Evolutionary conservation across 352 stramenopile species (phyloP), one percentile per base, ranked within the genome.

Genomic region (Hyaloperonospora arabidopsidis): DNA sequence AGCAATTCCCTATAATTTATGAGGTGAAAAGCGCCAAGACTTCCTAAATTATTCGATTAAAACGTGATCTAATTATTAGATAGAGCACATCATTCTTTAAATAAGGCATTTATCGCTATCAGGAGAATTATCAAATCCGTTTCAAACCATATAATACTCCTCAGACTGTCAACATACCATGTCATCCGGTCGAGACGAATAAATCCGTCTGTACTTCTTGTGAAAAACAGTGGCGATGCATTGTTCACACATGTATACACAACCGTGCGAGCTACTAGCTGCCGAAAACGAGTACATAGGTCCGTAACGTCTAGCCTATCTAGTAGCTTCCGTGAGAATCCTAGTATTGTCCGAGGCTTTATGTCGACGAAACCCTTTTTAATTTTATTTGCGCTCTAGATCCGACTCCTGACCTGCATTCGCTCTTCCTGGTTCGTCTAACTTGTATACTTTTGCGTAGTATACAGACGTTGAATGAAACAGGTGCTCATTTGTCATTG

Each of bases 331-430:
- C 15, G 3, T 38, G 3, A 29, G 7, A 29, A 29, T 29, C 3
- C 25, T 17, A 12, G 25, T 17, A 40, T 18, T 41, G 14, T 10
- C 21, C 32, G 39, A 41, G 18, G 22, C n/a, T 11, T 10, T n/a
- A 34, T 35, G 52, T 34, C 17, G 11, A 28, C 11, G 18, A 29
- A 29, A 7, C 25, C 7, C 25, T 8, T 29, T 29, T 29, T 41
- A 17, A 45, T 59, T 18, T 61, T 5, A 49, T 28, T 1, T 18
- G 22, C 39, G 38, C 23, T 17, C 5, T 48, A 93, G 83, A 93
- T 61, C 83, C 83, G 4, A 93, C 81, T 52, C 83, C 83, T 15
- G 83, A 93, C 71, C 62, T 93, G 23, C 75, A 88, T 49, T 58
- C 72, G 41, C 76, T 93, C 25, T 93, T 93, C 43, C 39, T 71